These are phyloP conservation scores for Coniochaeta ligniaria DNA, from an alignment of 2,329 filamentous ascomycete species.

Conservation along the genomic window DNA sequence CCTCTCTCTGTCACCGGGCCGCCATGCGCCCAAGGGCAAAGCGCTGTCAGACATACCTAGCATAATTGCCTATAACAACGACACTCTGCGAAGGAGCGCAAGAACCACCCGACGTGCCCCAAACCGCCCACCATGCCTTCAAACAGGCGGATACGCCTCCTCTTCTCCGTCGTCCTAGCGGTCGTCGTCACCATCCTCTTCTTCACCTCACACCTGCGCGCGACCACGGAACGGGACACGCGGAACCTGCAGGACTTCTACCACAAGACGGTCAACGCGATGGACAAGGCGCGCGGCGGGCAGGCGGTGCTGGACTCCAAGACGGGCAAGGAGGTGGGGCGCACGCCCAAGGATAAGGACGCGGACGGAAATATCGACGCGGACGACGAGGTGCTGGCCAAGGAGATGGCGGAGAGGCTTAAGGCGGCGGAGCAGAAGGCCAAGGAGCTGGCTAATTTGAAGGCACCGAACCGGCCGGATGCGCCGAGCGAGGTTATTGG, in stretches of 20 bases:
- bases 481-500: conserved; percentile 50
- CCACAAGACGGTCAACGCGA: conserved; percentile 49
- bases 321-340: conserved; percentile 26
- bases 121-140: conserved; percentile 14
- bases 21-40: background rate
- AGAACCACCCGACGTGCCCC: background rate
- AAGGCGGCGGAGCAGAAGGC: conserved; percentile 62
- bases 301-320: conserved; percentile 33
- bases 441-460: conserved; percentile 62
- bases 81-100: background rate
- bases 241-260: conserved; percentile 48
- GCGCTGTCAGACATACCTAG: background rate
- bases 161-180: conserved; percentile 57
- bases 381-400: conserved; percentile 46
- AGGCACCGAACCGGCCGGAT: conserved; percentile 54
- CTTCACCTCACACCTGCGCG: conserved; percentile 56
- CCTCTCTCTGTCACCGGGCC: background rate
- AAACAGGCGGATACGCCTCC: conserved; percentile 15
- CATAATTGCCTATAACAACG: background rate
- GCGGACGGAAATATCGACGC: conserved; percentile 48
- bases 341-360: conserved; percentile 38
- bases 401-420: conserved; percentile 52
- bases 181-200: conserved; percentile 64
- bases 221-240: conserved; percentile 37
- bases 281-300: conserved; percentile 30